Base-by-base conservation (phyloP, 805 yeast genomes). In the Candida dajiaensis region DNA sequence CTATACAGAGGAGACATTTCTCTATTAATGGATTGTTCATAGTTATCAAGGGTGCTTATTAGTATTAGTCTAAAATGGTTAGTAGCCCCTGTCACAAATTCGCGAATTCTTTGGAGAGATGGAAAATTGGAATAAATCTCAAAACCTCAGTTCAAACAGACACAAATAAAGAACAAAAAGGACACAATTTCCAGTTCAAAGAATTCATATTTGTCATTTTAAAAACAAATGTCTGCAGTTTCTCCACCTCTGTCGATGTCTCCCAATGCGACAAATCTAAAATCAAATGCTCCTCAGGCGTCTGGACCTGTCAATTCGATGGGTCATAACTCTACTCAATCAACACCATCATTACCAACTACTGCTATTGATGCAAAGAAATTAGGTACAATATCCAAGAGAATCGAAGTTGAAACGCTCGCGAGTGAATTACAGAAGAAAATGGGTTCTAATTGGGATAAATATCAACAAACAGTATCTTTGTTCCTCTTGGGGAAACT, bases 361-460 rank as follows among this genome's bases (percentile, higher is more conserved):
- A 29, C 19, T 19, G 25, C 40, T 2, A 25, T 21, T 2, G 39
- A 42, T 13, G 11, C 20, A 12, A 10, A 21, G 25, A 38, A 31
- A 9, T 9, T n/a, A 4, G 26, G 21, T 12, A 9, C 22, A 22
- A 31, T 15, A 6, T 46, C 49, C 41, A 59, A 54, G 40, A 67
- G 88, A 52, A 66, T 83, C 19, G 85, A 83, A 42, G 72, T 85
- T n/a, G 85, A 81, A 46, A 57, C 65, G 1, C 70, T 89, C 48
- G 87, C 90, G 58, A 73, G 77, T 33, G 88, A 85, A 45, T 79
- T 94, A 51, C 90, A 87, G 52, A 74, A 74, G 44, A 73, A 76
- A 49, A 65, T 92, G 48, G 97, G 97, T 2, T 15, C 74, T 40
- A 61, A 58, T 41, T 92, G 99, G 99, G 92, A 84, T 51, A 76